These are phyloP conservation scores for Apophysomyces variabilis DNA, from an alignment of 371 early-diverging fungal species.

Conservation along the genomic window DNA sequence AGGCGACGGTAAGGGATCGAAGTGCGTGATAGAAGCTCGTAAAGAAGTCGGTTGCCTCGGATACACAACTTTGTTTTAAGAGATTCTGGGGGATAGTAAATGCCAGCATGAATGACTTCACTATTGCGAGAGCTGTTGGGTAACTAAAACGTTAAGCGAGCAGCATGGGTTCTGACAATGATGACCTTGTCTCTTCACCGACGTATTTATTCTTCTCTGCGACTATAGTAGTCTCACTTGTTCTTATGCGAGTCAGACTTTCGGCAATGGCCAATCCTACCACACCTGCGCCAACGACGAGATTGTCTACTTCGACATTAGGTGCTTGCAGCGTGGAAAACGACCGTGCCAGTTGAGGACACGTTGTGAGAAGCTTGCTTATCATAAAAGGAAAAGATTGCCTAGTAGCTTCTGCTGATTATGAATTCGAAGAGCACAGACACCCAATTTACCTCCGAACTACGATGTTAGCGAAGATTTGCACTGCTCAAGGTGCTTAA, in stretches of 20 bases:
- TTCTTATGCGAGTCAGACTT: conserved; percentile 52
- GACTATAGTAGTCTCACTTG: conserved; percentile 56
- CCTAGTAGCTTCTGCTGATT: background rate
- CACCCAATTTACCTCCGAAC: no score
- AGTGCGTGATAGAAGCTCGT: conserved; percentile 58
- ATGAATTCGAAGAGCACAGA: no score
- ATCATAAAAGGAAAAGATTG: background rate
- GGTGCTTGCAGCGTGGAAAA: conserved; percentile 22
- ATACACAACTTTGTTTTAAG: conserved; percentile 84
- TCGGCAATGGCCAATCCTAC: conserved; percentile 80
- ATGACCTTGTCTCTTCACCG: conserved; percentile 76
- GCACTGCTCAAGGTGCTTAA: no score
- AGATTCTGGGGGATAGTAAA: conserved; percentile 83
- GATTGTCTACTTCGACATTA: conserved; percentile 66
- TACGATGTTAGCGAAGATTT: no score
- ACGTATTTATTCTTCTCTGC: conserved; percentile 68
- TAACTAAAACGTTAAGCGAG: conserved; percentile 1
- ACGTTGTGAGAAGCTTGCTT: background rate
- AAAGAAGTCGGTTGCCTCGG: conserved; percentile 73
- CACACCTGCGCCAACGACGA: conserved; percentile 84
- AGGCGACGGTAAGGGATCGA: conserved; percentile 55
- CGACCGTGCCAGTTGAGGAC: background rate
- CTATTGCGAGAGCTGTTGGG: conserved; percentile 81
- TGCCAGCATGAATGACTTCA: conserved; percentile 91
- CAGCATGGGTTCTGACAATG: background rate